Base-by-base conservation (phyloP, 2,329 filamentous ascomycete genomes). In the Cladophialophora bantiana region DNA sequence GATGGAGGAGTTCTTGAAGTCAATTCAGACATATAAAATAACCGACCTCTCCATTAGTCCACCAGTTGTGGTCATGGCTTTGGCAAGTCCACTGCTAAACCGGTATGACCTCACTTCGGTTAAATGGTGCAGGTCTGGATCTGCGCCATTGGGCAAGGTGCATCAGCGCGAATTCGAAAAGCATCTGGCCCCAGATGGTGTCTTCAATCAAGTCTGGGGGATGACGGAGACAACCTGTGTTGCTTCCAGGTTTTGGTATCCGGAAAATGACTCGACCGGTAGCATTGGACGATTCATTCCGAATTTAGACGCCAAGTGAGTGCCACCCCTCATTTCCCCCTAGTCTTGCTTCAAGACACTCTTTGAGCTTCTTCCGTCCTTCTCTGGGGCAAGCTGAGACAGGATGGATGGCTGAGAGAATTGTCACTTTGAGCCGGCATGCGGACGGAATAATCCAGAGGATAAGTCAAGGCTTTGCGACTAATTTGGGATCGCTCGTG, bases 401-500 rank as follows among this genome's bases (percentile, higher is more conserved):
- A n/a, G n/a, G n/a, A n/a, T n/a, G n/a, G n/a, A n/a, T n/a, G n/a
- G n/a, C n/a, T n/a, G n/a, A n/a, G n/a, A n/a, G n/a, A n/a, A n/a
- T n/a, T n/a, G n/a, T n/a, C n/a, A n/a, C n/a, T 26, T 26, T 26
- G 26, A 26, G 26, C 50, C 50, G 50, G 15, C 20, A 26, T 20
- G 15, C 26, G 20, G 9, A 52, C 1, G 18, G 10, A 13, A 13
- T 13, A 9, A 52, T 52, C 15, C 6, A 12, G 15, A 53, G 31
- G 20, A n/a, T 53, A 12, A 12, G 7, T 2, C 4, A 36, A 10
- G 18, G 7, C 34, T 10, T 7, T 40, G n/a, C 5, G 2, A 4
- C 9, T 62, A 10, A 55, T 7, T 82, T 97, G 3, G 89, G 91
- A 72, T 85, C 85, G 65, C 93, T 91, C 26, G 12, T 45, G 7